Conservation (phyloP, 2,329 filamentous ascomycete genomes). For the Pseudogymnoascus sp. region DNA sequence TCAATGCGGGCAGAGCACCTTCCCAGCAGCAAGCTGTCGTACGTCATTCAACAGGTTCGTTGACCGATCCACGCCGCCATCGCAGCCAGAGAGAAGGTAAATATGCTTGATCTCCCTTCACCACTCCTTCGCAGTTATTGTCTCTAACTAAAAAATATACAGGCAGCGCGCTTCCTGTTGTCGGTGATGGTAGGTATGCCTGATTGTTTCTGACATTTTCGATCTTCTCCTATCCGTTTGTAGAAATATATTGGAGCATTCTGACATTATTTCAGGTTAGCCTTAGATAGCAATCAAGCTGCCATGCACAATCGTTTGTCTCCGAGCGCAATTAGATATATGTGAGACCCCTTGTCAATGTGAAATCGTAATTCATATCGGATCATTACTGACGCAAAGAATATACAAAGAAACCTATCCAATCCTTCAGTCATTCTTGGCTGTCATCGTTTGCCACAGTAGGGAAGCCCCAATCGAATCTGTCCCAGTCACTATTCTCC, state of each 20-base stretch:
- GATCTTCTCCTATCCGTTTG: not conserved
- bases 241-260: not conserved
- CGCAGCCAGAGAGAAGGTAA: conserved; percentile 3
- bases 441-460: not conserved
- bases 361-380: conserved; percentile 2
- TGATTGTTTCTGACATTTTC: not conserved
- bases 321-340: not conserved
- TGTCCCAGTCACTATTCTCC: not conserved
- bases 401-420: not conserved
- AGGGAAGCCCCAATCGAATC: not conserved
- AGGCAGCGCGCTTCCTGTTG: not conserved
- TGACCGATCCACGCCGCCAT: not conserved
- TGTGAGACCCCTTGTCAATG: not conserved
- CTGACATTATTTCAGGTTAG: not conserved
- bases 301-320: not conserved
- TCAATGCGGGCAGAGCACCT: not conserved
- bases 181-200: not conserved
- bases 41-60: not conserved
- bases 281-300: not conserved
- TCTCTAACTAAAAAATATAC: not conserved
- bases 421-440: not conserved
- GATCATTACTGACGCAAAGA: conserved; percentile 5
- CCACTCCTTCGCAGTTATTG: not conserved
- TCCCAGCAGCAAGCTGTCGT: not conserved
- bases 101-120: not conserved